Conservation (phyloP, 257 asterid species). For the Ehretia macrophylla region DNA sequence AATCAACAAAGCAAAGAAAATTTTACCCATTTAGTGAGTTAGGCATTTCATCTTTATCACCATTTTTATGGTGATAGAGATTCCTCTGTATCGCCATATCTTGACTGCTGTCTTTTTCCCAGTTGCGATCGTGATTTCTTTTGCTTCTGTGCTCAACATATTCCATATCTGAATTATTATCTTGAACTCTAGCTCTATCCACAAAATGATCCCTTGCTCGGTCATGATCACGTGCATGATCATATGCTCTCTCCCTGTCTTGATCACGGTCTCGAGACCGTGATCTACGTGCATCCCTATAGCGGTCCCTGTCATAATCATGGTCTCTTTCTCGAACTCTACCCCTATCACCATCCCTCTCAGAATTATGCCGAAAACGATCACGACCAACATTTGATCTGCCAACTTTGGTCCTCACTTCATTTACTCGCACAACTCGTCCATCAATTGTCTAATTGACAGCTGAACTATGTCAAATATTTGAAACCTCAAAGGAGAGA, state of each 20-base stretch:
- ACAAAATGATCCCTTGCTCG: slow-evolving; percentile 40
- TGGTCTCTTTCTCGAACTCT: slow-evolving; percentile 50
- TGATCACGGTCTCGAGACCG: slow-evolving; percentile 46
- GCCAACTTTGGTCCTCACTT: slow-evolving; percentile 60
- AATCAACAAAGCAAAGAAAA: slow-evolving; percentile 4
- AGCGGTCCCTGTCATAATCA: slow-evolving; percentile 34
- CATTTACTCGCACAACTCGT: slow-evolving; percentile 64
- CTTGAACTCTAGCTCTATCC: slow-evolving; percentile 46
- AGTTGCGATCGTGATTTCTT: slow-evolving; percentile 48
- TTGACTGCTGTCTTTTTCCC: slow-evolving; percentile 48
- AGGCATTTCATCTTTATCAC: slow-evolving; percentile 37
- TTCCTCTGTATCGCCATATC: slow-evolving; percentile 47
- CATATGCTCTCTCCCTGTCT: slow-evolving; percentile 48
- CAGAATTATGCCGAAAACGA: slow-evolving; percentile 41
- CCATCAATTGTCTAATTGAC: slow-evolving; percentile 65
- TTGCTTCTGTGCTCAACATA: slow-evolving; percentile 42
- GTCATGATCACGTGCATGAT: slow-evolving; percentile 35
- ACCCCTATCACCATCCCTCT: slow-evolving; percentile 45
- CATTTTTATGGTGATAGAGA: slow-evolving; percentile 38
- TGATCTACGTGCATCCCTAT: slow-evolving; percentile 46
- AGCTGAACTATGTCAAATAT: slow-evolving; percentile 5
- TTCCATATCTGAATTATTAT: slow-evolving; percentile 30
- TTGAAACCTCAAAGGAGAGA: no score
- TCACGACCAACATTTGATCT: slow-evolving; percentile 54
- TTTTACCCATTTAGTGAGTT: slow-evolving; percentile 40